Percentiles rank a stretch among this genome's conserved stretches.
Conservation (phyloP, 331 rosid species). For the Pyrus hybrid region DNA sequence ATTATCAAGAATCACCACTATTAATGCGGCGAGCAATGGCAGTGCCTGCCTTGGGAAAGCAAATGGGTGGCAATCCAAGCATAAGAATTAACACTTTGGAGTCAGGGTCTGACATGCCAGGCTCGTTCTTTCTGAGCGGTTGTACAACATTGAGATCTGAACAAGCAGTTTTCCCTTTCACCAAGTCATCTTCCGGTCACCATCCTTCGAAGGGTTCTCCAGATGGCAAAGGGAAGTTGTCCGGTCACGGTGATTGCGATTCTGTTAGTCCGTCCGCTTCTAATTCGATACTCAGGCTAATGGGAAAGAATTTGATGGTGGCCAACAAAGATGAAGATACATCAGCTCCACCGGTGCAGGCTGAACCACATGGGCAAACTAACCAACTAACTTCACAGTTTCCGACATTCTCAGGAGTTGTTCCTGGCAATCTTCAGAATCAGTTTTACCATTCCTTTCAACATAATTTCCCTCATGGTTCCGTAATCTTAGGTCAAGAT, state of each 20-base stretch:
- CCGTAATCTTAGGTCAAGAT: no score
- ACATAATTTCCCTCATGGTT: background rate
- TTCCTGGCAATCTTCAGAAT: conserved; percentile 19
- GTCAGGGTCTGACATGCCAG: conserved; percentile 23
- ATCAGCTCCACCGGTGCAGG: conserved; percentile 19
- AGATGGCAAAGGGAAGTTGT: conserved; percentile 17
- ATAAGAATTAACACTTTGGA: conserved; percentile 20
- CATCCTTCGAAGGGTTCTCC: conserved; percentile 17
- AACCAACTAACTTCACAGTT: conserved; percentile 22
- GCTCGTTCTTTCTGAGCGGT: conserved; percentile 13
- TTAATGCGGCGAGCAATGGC: conserved; percentile 22
- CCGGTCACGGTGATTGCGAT: conserved; percentile 21
- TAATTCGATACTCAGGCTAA: conserved; percentile 47
- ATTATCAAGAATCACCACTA: conserved; percentile 33
- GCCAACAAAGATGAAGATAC: conserved; percentile 40
- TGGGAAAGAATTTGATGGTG: conserved; percentile 69
- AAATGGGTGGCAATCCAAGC: conserved; percentile 16
- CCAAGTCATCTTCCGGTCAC: conserved; percentile 15
- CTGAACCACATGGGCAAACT: conserved; percentile 19
- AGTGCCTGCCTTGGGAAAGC: conserved; percentile 24
- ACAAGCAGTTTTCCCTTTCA: conserved; percentile 4
- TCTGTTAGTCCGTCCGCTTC: conserved; percentile 45
- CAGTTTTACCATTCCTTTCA: conserved; percentile 20
- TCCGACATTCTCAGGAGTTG: conserved; percentile 17
- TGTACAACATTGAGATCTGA: conserved; percentile 6